Conservation (phyloP, 2,329 filamentous ascomycete genomes). For the Dactylellina sp. region DNA sequence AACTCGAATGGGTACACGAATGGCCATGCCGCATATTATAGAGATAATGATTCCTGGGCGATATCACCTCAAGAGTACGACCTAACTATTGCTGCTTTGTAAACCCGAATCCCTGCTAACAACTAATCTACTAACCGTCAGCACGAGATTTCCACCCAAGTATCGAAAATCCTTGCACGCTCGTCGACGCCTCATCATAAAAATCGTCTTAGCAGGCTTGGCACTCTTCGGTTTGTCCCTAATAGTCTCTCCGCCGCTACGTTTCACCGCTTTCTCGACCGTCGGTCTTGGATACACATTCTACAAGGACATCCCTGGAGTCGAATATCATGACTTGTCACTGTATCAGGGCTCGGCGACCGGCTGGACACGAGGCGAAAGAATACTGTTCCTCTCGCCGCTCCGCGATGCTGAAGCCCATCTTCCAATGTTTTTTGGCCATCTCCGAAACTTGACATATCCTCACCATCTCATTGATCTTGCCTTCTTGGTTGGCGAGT, state of each 20-base stretch:
- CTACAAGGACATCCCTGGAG: conserved; percentile 74
- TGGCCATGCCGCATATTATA: conserved; percentile 44
- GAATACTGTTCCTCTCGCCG: conserved; percentile 93
- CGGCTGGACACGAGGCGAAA: conserved; percentile 96
- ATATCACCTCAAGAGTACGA: conserved; percentile 55
- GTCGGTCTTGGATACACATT: conserved; percentile 49
- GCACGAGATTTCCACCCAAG: conserved; percentile 50
- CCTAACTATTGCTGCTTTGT: conserved; percentile 9
- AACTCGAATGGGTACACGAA: conserved; percentile 46
- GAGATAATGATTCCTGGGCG: conserved; percentile 40
- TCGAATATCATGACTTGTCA: conserved; percentile 95
- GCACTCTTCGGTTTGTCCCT: conserved; percentile 33
- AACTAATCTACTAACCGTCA: conserved; percentile 1
- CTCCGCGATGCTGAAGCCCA: conserved; percentile 92
- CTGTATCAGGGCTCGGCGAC: conserved; percentile 90
- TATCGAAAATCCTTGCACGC: conserved; percentile 42
- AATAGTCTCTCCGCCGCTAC: conserved; percentile 45
- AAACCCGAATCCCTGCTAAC: conserved; percentile 32
- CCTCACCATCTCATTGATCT: conserved; percentile 96
- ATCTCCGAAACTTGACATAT: conserved; percentile 95
- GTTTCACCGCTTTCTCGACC: conserved; percentile 39
- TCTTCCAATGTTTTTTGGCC: conserved; percentile 98
- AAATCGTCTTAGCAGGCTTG: conserved; percentile 21
- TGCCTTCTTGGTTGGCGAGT: conserved; percentile 96
- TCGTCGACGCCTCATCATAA: conserved; percentile 44